Base-by-base conservation (phyloP, 148 eudicot species). In the Chenopodium berlandieri region DNA sequence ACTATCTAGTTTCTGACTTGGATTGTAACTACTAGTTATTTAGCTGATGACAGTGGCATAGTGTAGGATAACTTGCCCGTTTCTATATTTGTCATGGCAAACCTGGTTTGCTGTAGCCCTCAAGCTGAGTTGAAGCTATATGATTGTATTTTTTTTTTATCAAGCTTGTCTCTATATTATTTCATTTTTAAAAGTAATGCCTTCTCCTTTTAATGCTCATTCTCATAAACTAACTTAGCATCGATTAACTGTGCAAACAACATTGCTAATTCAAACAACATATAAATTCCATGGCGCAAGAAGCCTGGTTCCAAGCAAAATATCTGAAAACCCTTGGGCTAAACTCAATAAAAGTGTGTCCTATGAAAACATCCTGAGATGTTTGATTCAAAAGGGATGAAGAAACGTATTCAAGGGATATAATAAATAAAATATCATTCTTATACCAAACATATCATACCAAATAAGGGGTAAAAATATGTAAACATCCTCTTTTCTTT, bases 31-130 rank as follows among this genome's bases (percentile, higher is more conserved):
- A 37, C 23, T 75, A 27, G 47, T 50, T 13, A 12, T 30, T 40
- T 47, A 71, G 80, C 60, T 69, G 16, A 75, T 56, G 63, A 79
- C 54, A 56, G 46, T 56, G 78, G 63, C 63, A n/a, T 37, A 31
- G 48, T 50, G 65, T 47, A 73, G 31, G 71, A 75, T 66, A 30
- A n/a, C 40, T 52, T 44, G 48, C 50, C 19, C 67, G 9, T 47
- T 46, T 47, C 58, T 67, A 12, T 56, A 17, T 17, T 56, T 83
- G 66, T 12, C 68, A 56, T 70, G 77, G 80, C 86, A 79, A 79
- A 79, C 75, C 71, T 75, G 54, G 85, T 80, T 84, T 80, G 81
- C 78, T 84, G 80, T 72, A 25, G 64, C 48, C 69, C 71, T 76
- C 58, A 80, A 31, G 44, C 62, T 0, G 58, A 60, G 31, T 48